These are phyloP conservation scores for Zygosaccharomyces pseudobailii DNA, from an alignment of 1,139 yeast genomes.

Conservation along the genomic window DNA sequence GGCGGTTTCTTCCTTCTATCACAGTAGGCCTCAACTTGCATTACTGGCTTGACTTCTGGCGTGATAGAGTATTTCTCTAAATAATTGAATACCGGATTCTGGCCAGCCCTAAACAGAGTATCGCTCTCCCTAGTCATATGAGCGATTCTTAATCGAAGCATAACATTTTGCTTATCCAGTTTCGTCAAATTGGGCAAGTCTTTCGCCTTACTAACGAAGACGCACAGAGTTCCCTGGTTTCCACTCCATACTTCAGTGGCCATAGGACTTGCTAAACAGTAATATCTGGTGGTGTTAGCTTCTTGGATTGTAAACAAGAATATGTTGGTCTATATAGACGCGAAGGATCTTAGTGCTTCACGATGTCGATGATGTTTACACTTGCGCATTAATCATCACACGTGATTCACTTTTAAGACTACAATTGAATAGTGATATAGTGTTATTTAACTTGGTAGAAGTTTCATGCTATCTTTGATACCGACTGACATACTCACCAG, in stretches of 20 bases:
- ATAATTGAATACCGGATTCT: slow-evolving; percentile 82
- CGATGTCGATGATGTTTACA: slow-evolving; percentile 1
- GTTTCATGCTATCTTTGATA: slow-evolving; percentile 17
- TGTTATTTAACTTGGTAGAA: not conserved
- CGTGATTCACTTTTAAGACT: not conserved
- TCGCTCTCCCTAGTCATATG: slow-evolving; percentile 73
- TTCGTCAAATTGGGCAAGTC: slow-evolving; percentile 80
- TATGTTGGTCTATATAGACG: not conserved
- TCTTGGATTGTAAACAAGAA: too few species aligned
- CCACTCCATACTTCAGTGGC: slow-evolving; percentile 26
- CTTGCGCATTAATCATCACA: not conserved
- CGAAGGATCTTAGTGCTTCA: not conserved
- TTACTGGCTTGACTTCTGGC: slow-evolving; percentile 55
- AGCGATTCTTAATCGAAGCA: slow-evolving; percentile 75
- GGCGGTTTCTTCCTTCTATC: slow-evolving; percentile 88
- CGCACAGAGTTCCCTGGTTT: slow-evolving; percentile 39
- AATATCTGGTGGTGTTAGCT: not conserved
- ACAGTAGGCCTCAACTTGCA: slow-evolving; percentile 64
- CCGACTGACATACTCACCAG: slow-evolving; percentile 15
- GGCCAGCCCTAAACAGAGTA: slow-evolving; percentile 78
- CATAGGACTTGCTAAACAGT: slow-evolving; percentile 9
- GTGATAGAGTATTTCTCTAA: slow-evolving; percentile 65
- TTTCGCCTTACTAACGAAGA: slow-evolving; percentile 47
- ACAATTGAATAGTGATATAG: not conserved
- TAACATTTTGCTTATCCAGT: slow-evolving; percentile 86